Base-by-base conservation (phyloP, 106 monocot genomes). In the Iris macrosiphon region DNA sequence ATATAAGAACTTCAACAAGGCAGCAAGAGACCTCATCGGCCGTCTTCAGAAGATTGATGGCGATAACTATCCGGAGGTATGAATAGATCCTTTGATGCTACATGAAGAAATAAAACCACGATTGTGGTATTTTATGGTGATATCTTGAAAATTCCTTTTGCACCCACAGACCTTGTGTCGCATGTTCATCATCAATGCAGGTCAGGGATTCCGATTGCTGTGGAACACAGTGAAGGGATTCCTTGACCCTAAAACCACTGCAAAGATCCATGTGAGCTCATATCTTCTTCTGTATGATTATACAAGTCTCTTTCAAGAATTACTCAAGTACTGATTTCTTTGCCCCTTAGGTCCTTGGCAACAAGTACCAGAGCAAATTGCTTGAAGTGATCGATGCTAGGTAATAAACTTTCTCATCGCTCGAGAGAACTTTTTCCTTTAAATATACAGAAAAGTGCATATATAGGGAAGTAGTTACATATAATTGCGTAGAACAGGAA, bases 181-280 rank as follows among this genome's bases (percentile, higher is more conserved):
- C 50, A 86, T 86, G 85, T 86, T 77, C 55, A 86, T 86, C 70
- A 81, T 86, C 69, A 86, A 86, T 60, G 85, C 85, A 26, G 85
- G 85, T 20, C 69, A 66, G 10, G 93, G 93, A 46, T 93, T 93
- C 40, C 81, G 88, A 65, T 54, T 93, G 41, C 60, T 93, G 15
- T 93, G 93, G 93, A 88, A 71, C 81, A 81, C 93, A 11, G 72
- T 93, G 33, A 93, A 93, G 66, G 41, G 68, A 24, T 88, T 93
- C 72, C 77, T 93, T 21, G 93, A 93, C 43, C 88, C 83, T 10
- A 93, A 81, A 52, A 86, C 80, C 18, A 72, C 80, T 6, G 64
- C 85, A 66, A 85, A 85, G 55, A 85, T 85, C 37, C 64, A 76
- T 27, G 85, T 80, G 70, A 62, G 44, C 19, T 15, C 14, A 13